A percentile compares a stretch with the other conserved stretches of the same genome.
phyloP scores from a whole-genome alignment of 2,329 filamentous ascomycete species.

The Fusarium sacchari region DNA sequence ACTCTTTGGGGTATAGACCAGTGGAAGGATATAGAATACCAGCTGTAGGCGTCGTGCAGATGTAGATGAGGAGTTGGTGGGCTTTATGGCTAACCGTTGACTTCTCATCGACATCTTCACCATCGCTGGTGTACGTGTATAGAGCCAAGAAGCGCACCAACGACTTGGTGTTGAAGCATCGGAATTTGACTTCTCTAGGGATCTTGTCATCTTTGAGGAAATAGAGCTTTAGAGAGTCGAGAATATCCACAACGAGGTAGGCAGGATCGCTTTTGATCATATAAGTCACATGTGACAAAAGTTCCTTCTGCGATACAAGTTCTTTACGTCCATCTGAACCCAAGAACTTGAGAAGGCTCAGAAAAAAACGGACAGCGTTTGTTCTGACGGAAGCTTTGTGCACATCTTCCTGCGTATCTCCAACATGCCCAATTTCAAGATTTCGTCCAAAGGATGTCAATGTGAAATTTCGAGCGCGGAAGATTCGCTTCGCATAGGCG shows the following conservation, averaged over 20 bases:
- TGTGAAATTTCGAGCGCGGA: constrained; percentile 79
- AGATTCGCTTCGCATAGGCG: constrained; percentile 78
- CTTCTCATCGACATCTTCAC: constrained; percentile 53
- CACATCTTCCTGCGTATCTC: constrained; percentile 68
- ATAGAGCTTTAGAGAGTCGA: constrained; percentile 74
- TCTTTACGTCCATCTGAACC: constrained; percentile 82
- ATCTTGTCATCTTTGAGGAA: constrained; percentile 81
- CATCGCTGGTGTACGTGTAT: constrained; percentile 68
- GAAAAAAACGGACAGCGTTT: constrained; percentile 82
- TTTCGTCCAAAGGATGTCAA: constrained; percentile 84
- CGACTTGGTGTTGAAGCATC: constrained; percentile 78
- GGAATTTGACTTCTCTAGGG: constrained; percentile 77
- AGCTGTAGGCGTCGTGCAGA: constrained; percentile 77
- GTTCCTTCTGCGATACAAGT: constrained; percentile 80
- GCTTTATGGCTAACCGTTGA: constrained; percentile 71
- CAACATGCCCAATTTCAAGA: constrained; percentile 73
- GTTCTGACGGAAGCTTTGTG: constrained; percentile 83
- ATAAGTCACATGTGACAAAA: constrained; percentile 84
- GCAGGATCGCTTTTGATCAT: constrained; percentile 82
- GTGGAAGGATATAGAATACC: constrained; percentile 80
- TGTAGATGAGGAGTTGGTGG: constrained; percentile 78
- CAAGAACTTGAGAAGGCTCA: constrained; percentile 82
- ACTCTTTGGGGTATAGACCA: constrained; percentile 85
- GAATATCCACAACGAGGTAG: constrained; percentile 77
- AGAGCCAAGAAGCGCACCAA: constrained; percentile 77